These are phyloP conservation scores for Lignosus rhinocerotis DNA, from an alignment of 1,284 basidiomycete species.

Conservation along the genomic window DNA sequence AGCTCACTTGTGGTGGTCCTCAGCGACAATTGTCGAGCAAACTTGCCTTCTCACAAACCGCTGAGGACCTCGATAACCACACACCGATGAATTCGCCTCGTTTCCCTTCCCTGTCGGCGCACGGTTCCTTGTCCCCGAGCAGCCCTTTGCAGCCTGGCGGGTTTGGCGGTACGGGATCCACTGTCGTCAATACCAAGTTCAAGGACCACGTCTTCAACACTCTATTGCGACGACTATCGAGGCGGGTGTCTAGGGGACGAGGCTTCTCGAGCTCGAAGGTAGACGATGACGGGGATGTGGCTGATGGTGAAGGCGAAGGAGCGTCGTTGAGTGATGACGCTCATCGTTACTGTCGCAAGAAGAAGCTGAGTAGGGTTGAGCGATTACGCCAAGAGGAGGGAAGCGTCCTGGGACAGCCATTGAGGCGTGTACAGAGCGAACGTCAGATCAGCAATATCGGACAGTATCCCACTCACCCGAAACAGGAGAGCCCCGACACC, in stretches of 20 bases:
- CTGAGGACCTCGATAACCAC: slow-evolving; percentile 42
- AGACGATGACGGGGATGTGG: slow-evolving; percentile 47
- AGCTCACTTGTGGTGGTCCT: slow-evolving; percentile 13
- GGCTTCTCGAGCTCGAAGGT: slow-evolving; percentile 33
- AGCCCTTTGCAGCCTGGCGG: slow-evolving; percentile 35
- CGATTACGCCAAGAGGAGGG: slow-evolving; percentile 33
- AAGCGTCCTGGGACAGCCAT: slow-evolving; percentile 34
- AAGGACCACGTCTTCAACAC: slow-evolving; percentile 93
- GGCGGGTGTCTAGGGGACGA: slow-evolving; percentile 43
- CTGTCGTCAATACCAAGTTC: slow-evolving; percentile 87
- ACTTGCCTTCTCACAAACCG: slow-evolving; percentile 19
- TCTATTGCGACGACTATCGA: slow-evolving; percentile 68
- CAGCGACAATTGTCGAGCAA: slow-evolving; percentile 15
- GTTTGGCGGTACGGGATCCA: slow-evolving; percentile 89
- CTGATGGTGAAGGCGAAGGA: slow-evolving; percentile 46
- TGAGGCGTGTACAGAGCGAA: slow-evolving; percentile 68
- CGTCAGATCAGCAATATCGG: slow-evolving; percentile 21
- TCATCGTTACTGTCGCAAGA: slow-evolving; percentile 29
- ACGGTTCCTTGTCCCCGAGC: slow-evolving; percentile 22
- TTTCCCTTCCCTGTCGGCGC: slow-evolving; percentile 13
- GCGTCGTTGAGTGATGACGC: slow-evolving; percentile 37
- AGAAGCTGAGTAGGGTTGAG: slow-evolving; percentile 41
- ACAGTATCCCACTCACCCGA: slow-evolving; percentile 19
- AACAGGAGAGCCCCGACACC: slow-evolving; percentile 17
- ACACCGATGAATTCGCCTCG: slow-evolving; percentile 59